Evolutionary conservation across 2,329 filamentous ascomycete species (phyloP), one percentile per base, ranked within the genome.

Genomic region (Aspergillus ruber): DNA sequence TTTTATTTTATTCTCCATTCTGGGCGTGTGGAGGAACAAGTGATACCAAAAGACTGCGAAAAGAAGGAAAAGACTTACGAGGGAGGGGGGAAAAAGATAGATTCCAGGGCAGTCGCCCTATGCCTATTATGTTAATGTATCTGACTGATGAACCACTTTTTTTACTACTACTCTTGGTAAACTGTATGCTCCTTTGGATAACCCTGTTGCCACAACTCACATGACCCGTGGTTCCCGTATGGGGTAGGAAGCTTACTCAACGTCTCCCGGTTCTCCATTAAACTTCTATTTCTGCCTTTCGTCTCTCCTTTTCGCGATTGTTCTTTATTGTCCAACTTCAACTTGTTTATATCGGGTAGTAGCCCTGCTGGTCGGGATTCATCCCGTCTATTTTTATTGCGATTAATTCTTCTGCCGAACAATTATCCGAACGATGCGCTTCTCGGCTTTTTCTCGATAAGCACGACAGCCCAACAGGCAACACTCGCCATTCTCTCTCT

Each of bases 321-420:
- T 29, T 4, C 25, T 27, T 27, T 9, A 27, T 4, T 27, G 9
- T 27, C 12, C 25, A 29, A 5, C 3, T 29, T 29, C 25, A 29
- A 29, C 9, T 29, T 41, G 39, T 47, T 42, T 52, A 44, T 46
- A 54, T 54, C 46, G 50, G n/a, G 3, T 35, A 35, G 15, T 35
- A n/a, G 33, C 41, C 12, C 43, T 46, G 49, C 47, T 43, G 18
- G 42, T 45, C 35, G n/a, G 3, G 25, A 27, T 12, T 27, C 25
- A 12, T 27, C 25, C 25, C 10, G 5, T 21, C 21, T 21, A 21
- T 21, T 21, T 21, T 21, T 6, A 21, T 21, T 21, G 21, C 21
- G 6, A 21, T 21, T 5, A 12, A 29, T 29, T 29, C 25, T 5
- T 5, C 25, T 10, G 4, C 25, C 25, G 25, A 12, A 29, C 4